Evolutionary conservation across 148 eudicot genomes (phyloP).

Genomic region (Fallopia convolvulus): DNA sequence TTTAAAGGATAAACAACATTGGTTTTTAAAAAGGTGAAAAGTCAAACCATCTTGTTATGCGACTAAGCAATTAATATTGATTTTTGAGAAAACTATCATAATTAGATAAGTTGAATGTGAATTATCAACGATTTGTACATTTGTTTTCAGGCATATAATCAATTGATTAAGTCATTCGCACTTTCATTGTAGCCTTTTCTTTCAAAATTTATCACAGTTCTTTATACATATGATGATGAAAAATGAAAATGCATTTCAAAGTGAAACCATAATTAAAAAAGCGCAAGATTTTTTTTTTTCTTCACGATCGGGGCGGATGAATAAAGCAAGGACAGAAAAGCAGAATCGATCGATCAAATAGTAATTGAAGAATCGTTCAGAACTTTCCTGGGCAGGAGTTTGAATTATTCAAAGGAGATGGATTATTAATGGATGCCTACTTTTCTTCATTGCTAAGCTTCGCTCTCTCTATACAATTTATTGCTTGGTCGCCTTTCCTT

Average conservation of each 20-base stretch:
- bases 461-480: not conserved
- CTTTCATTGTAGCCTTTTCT: not conserved
- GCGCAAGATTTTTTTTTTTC: not conserved
- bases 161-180: not conserved
- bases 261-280: not conserved
- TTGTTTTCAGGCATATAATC: too few relatives aligned
- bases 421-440: slow-evolving; percentile 2
- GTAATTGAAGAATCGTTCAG: not conserved
- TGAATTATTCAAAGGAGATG: slow-evolving; percentile 4
- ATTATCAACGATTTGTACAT: too few relatives aligned
- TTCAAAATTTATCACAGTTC: not conserved
- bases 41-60: too few relatives aligned
- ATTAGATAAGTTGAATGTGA: too few relatives aligned
- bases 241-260: not conserved
- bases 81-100: too few relatives aligned
- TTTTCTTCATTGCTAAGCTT: slow-evolving; percentile 10
- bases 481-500: not conserved
- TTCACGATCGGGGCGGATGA: not conserved
- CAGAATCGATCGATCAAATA: not conserved
- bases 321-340: not conserved
- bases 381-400: not conserved
- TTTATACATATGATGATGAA: not conserved
- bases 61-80: too few relatives aligned
- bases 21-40: too few relatives aligned
- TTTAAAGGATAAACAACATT: too few relatives aligned